A percentile compares a stretch with the other conserved stretches of the same genome.
Evolutionary conservation across 2,329 filamentous ascomycete species (phyloP).

Genomic region (Teratosphaeria nubilosa): DNA sequence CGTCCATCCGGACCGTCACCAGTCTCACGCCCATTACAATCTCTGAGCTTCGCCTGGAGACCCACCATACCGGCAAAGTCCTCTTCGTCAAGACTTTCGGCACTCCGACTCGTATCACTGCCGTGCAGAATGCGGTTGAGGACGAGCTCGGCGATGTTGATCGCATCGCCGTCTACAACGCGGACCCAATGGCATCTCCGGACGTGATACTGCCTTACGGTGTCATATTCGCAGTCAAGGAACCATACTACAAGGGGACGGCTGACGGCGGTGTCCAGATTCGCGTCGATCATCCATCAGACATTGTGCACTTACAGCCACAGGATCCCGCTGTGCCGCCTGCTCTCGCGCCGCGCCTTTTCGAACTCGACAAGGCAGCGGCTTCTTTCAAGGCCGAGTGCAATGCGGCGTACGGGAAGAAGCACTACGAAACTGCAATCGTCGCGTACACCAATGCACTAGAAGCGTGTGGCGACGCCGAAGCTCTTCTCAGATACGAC

Average conservation of each 20-base stretch:
- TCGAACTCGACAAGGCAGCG: conserved; percentile 1
- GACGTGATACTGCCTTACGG: conserved; percentile 6
- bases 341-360: neutral
- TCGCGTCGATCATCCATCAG: conserved; percentile 20
- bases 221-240: conserved; percentile 16
- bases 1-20: conserved; percentile 8
- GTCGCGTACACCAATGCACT: conserved; percentile 7
- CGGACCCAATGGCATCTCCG: neutral
- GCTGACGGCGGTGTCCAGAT: conserved; percentile 8
- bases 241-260: conserved; percentile 17
- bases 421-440: conserved; percentile 10
- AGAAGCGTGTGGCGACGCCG: neutral
- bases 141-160: conserved; percentile 30
- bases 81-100: conserved; percentile 12
- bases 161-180: conserved; percentile 10
- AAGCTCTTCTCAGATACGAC: conserved; percentile 4
- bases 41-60: conserved; percentile 12
- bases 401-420: conserved; percentile 8
- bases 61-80: conserved; percentile 11
- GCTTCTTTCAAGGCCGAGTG: conserved; percentile 11
- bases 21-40: conserved; percentile 11
- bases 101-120: conserved; percentile 2
- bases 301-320: conserved; percentile 9
- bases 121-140: conserved; percentile 17
- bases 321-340: conserved; percentile 5